These are phyloP conservation scores for Suhomyces guaymorum DNA, from an alignment of 1,139 yeast species.

Conservation along the genomic window DNA sequence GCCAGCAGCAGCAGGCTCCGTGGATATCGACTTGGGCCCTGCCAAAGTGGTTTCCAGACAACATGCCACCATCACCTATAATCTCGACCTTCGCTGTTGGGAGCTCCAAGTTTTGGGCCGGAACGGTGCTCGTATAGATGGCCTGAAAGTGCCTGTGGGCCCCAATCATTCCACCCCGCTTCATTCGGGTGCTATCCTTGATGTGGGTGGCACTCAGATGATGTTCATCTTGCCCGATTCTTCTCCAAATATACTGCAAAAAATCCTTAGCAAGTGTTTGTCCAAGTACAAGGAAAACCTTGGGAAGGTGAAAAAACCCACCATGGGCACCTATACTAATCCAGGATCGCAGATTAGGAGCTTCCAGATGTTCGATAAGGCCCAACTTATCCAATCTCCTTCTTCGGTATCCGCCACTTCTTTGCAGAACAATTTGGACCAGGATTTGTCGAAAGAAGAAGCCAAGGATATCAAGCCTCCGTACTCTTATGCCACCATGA, in stretches of 20 bases:
- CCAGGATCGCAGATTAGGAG: slow-evolving; percentile 30
- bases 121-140: slow-evolving; percentile 91
- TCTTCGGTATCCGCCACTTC: slow-evolving; percentile 44
- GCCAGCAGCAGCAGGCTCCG: slow-evolving; percentile 22
- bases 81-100: slow-evolving; percentile 77
- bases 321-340: background rate
- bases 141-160: slow-evolving; percentile 56
- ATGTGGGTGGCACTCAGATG: slow-evolving; percentile 97
- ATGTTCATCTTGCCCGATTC: slow-evolving; percentile 96
- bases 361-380: slow-evolving; percentile 57
- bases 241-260: slow-evolving; percentile 63
- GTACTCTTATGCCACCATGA: slow-evolving; percentile 95
- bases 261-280: slow-evolving; percentile 47
- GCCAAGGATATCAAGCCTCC: slow-evolving; percentile 95
- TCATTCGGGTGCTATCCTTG: slow-evolving; percentile 83
- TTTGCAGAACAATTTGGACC: slow-evolving; percentile 52
- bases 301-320: slow-evolving; percentile 20
- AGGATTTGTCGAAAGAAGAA: slow-evolving; percentile 84
- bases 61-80: slow-evolving; percentile 84
- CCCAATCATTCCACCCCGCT: slow-evolving; percentile 50
- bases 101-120: slow-evolving; percentile 81
- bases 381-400: slow-evolving; percentile 41
- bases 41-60: slow-evolving; percentile 91
- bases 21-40: slow-evolving; percentile 93
- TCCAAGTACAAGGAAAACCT: slow-evolving; percentile 30